phyloP scores from a whole-genome alignment of 164 flowering plant genomes.

The Pachysandra terminalis region DNA sequence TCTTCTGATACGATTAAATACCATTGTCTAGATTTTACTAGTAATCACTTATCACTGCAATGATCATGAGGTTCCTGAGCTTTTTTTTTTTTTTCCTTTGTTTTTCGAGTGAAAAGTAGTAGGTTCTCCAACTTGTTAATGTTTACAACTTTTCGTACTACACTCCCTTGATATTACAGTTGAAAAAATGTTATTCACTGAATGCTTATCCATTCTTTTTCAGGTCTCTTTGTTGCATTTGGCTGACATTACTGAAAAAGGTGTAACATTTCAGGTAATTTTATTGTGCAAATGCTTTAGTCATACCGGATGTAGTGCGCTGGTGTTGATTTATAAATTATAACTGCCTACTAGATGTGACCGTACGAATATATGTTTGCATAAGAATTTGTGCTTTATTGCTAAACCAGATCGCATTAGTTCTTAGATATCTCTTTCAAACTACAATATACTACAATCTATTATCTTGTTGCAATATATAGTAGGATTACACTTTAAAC shows the following conservation, averaged over 20 bases:
- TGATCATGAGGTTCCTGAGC: neutral
- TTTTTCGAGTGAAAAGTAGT: too few species aligned
- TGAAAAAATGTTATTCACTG: slow-evolving; percentile 2
- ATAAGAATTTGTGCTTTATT: too few species aligned
- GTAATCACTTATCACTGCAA: neutral
- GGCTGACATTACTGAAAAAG: slow-evolving; percentile 94
- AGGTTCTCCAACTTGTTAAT: neutral
- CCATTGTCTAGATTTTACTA: neutral
- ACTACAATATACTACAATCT: too few species aligned
- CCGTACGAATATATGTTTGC: too few species aligned
- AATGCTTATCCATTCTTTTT: slow-evolving; percentile 10
- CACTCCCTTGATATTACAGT: neutral
- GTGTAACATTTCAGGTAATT: slow-evolving; percentile 95
- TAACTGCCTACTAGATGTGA: too few species aligned
- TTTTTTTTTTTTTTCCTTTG: too few species aligned
- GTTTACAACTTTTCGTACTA: neutral
- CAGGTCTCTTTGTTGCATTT: slow-evolving; percentile 94
- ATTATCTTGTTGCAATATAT: too few species aligned
- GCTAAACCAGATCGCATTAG: too few species aligned
- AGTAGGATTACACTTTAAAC: neutral
- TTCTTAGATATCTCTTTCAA: too few species aligned
- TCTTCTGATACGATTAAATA: neutral
- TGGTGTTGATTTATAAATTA: neutral
- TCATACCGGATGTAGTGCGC: neutral
- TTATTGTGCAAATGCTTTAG: neutral